Conservation (phyloP, 1,284 basidiomycete species). For the Ceratobasidium theobromae region DNA sequence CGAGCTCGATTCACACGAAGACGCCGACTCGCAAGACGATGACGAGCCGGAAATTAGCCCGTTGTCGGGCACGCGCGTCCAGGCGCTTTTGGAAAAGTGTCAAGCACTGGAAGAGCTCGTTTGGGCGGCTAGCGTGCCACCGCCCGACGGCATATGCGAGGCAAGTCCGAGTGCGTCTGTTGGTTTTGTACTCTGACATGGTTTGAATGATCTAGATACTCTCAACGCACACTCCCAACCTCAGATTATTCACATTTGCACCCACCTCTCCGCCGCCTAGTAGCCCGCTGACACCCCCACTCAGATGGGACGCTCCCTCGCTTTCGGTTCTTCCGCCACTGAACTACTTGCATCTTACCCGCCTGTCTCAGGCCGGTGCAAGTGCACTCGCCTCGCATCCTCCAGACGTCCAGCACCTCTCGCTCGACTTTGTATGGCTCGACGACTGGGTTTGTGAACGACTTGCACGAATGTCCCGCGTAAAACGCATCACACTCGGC, state of each 20-base stretch:
- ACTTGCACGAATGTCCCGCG: conserved; percentile 41
- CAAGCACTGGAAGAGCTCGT: conserved; percentile 42
- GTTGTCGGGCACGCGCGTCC: conserved; percentile 39
- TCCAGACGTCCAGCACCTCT: conserved; percentile 42
- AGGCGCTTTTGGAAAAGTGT: conserved; percentile 40
- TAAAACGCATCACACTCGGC: conserved; percentile 42
- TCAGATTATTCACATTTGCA: conserved; percentile 39
- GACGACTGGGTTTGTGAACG: conserved; percentile 46
- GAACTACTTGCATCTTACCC: conserved; percentile 42
- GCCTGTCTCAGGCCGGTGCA: conserved; percentile 45
- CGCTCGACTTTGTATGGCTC: conserved; percentile 46
- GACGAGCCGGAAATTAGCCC: conserved; percentile 35
- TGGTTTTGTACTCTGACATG: background rate
- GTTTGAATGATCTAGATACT: conserved; percentile 39
- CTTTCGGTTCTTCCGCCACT: conserved; percentile 43
- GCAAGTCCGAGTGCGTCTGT: conserved; percentile 37
- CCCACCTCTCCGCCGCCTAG: conserved; percentile 34
- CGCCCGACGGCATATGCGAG: conserved; percentile 48
- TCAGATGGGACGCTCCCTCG: conserved; percentile 45
- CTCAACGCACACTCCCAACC: conserved; percentile 38
- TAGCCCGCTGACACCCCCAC: conserved; percentile 12
- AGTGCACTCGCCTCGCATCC: conserved; percentile 41
- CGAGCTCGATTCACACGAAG: conserved; percentile 2
- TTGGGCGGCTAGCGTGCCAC: conserved; percentile 43
- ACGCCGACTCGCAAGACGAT: background rate